phyloP scores from a whole-genome alignment of 352 stramenopile genomes.

The Phytophthora meadii region DNA sequence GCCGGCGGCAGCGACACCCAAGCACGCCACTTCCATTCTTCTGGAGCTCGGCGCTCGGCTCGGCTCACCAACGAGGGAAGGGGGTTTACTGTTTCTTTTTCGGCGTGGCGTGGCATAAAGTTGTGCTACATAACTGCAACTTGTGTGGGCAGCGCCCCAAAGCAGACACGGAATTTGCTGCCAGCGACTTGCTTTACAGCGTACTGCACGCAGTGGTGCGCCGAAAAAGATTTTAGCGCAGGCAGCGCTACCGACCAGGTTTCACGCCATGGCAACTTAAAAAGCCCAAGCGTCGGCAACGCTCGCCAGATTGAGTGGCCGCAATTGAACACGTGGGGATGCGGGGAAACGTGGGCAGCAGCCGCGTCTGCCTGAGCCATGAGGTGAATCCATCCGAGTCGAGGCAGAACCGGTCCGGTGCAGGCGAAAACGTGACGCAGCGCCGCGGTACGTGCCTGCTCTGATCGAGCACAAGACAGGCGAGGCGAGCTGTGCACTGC shows the following conservation, averaged over 20 bases:
- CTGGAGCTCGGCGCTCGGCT: constrained; percentile 3
- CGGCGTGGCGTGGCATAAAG: background rate
- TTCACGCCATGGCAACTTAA: background rate
- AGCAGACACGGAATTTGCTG: constrained; percentile 5
- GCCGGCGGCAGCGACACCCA: background rate
- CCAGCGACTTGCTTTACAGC: too few relatives aligned
- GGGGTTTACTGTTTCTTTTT: constrained; percentile 36
- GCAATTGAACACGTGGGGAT: constrained; percentile 34
- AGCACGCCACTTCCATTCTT: constrained; percentile 21
- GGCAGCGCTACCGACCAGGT: constrained; percentile 6
- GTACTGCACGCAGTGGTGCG: too few relatives aligned
- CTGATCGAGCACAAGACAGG: constrained; percentile 26
- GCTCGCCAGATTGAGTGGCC: constrained; percentile 22
- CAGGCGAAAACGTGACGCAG: constrained; percentile 32
- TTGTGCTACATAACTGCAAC: constrained; percentile 19
- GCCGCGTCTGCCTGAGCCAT: constrained; percentile 37
- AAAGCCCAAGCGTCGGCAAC: background rate
- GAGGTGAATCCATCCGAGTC: constrained; percentile 35
- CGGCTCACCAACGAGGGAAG: background rate
- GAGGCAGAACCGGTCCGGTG: constrained; percentile 33
- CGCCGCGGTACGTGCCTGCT: constrained; percentile 33
- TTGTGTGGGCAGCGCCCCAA: background rate
- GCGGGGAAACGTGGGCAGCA: constrained; percentile 14
- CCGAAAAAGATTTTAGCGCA: background rate
- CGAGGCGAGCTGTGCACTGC: constrained; percentile 8